Percentiles rank a stretch among this genome's conserved stretches.
phyloP scores from a whole-genome alignment of 495 filamentous ascomycete species.

The Tuber calosporum region DNA sequence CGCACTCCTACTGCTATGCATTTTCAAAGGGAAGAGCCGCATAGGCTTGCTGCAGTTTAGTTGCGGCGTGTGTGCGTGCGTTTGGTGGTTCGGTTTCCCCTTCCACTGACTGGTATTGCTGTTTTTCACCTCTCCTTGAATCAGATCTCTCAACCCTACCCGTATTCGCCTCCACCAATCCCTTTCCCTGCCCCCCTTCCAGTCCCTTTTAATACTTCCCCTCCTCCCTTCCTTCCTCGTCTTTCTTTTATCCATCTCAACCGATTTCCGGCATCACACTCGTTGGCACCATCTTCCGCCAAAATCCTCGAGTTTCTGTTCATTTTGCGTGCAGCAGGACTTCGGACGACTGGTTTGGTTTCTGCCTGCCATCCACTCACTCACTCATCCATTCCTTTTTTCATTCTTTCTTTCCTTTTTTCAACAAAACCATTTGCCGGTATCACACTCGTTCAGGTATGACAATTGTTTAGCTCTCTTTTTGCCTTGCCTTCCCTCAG shows the following conservation, averaged over 20 bases:
- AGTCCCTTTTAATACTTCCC: conserved; percentile 2
- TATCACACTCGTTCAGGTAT: conserved; percentile 1
- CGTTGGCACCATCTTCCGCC: neutral
- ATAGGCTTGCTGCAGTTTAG: neutral
- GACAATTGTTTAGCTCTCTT: neutral
- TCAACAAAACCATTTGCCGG: neutral
- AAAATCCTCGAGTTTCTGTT: neutral
- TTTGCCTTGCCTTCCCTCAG: neutral
- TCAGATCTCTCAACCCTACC: neutral
- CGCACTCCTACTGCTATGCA: neutral
- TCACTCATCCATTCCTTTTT: too few species aligned
- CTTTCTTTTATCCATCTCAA: neutral
- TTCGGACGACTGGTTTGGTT: neutral
- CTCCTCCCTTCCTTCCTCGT: neutral
- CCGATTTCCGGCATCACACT: conserved; percentile 1
- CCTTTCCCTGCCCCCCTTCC: neutral
- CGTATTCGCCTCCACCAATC: neutral
- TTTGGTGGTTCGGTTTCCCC: neutral
- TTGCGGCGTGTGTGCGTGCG: neutral
- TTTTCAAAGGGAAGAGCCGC: neutral
- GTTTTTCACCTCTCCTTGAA: neutral
- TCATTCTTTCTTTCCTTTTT: neutral
- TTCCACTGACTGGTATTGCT: neutral
- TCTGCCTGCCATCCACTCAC: neutral
- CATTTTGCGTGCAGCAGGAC: neutral